A percentile compares a stretch with the other conserved stretches of the same genome.
Conservation (phyloP, 2,329 filamentous ascomycete species). For the Microdochium bolleyi region DNA sequence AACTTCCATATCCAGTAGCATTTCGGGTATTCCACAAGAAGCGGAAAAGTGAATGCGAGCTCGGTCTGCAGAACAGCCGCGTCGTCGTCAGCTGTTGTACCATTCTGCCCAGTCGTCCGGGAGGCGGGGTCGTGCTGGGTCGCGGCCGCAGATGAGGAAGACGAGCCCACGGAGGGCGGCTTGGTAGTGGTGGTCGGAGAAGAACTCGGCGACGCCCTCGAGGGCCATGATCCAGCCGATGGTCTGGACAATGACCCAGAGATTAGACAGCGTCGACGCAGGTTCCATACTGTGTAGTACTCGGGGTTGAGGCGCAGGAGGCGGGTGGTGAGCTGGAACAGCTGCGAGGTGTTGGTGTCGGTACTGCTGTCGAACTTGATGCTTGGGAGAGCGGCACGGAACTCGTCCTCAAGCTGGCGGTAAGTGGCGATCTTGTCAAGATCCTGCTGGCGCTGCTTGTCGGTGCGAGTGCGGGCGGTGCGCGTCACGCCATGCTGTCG, state of each 20-base stretch:
- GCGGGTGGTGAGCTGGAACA: conserved; percentile 62
- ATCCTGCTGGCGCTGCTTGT: conserved; percentile 65
- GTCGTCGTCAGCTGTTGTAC: conserved; percentile 40
- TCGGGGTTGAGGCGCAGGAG: conserved; percentile 74
- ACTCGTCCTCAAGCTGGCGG: conserved; percentile 58
- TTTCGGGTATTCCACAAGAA: conserved; percentile 82
- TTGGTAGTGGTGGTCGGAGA: conserved; percentile 46
- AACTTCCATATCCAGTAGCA: conserved; percentile 99
- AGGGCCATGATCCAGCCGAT: conserved; percentile 41
- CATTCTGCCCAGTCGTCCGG: conserved; percentile 43
- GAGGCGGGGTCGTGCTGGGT: conserved; percentile 36
- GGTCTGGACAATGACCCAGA: conserved; percentile 49
- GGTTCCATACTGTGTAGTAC: conserved; percentile 89
- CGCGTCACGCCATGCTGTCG: conserved; percentile 77
- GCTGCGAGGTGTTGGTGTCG: conserved; percentile 40
- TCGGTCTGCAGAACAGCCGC: conserved; percentile 60
- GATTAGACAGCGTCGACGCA: conserved; percentile 64
- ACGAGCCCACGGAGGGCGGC: conserved; percentile 57
- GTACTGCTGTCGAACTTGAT: conserved; percentile 3
- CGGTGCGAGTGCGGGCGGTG: conserved; percentile 52
- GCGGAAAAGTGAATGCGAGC: conserved; percentile 72
- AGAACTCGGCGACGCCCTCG: conserved; percentile 45
- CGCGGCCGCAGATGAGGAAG: conserved; percentile 41
- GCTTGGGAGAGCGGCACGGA: conserved; percentile 37
- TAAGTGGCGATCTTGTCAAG: conserved; percentile 70